phyloP scores from a whole-genome alignment of 2,329 filamentous ascomycete species.

The Cladophialophora bantiana region DNA sequence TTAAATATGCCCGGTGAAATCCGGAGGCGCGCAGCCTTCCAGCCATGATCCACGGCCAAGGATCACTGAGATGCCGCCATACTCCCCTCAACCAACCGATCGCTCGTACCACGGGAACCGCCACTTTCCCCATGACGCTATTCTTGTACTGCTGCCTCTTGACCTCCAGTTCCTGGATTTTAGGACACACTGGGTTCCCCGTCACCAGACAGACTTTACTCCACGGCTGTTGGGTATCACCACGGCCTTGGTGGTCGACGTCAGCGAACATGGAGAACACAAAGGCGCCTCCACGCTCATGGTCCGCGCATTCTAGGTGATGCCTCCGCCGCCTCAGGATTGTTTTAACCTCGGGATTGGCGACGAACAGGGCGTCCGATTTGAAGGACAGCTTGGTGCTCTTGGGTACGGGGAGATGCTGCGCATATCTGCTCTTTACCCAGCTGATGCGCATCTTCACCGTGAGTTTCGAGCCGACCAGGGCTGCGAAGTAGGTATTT shows the following conservation, averaged over 20 bases:
- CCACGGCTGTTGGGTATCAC: background rate
- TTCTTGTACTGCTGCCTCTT: constrained; percentile 7
- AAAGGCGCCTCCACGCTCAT: background rate
- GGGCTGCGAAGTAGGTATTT: constrained; percentile 40
- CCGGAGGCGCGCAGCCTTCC: background rate
- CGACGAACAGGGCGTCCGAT: constrained; percentile 34
- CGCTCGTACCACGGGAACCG: background rate
- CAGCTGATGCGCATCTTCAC: constrained; percentile 26
- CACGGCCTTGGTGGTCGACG: background rate
- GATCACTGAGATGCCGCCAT: background rate
- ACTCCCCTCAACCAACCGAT: constrained; percentile 4
- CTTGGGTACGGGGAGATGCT: constrained; percentile 26
- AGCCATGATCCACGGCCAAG: background rate
- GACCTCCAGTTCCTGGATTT: background rate
- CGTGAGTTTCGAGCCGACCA: constrained; percentile 15
- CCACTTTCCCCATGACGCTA: background rate
- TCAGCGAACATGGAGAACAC: background rate
- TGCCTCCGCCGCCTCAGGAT: constrained; percentile 29
- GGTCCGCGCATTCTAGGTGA: constrained; percentile 32
- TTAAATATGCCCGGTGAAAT: background rate
- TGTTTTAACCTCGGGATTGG: constrained; percentile 30
- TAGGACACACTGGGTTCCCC: background rate
- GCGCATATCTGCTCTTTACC: constrained; percentile 19
- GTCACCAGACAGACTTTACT: constrained; percentile 14
- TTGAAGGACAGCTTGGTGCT: constrained; percentile 22